Conservation (phyloP, 768 basidiomycete species). For the Royoungia palumana region DNA sequence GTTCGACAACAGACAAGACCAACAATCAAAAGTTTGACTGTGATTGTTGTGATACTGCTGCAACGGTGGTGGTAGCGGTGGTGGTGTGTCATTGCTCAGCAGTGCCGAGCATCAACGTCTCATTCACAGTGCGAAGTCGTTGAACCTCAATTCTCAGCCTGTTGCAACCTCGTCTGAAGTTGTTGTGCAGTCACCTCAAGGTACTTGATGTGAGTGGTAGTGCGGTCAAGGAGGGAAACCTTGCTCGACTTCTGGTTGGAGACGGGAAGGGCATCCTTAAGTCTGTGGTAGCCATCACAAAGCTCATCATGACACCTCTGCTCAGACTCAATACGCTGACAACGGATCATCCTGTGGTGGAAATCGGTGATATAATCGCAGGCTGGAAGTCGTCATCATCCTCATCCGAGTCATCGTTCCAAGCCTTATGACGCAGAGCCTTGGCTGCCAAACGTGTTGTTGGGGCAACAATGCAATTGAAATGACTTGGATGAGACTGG, state of each 20-base stretch:
- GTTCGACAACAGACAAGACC: constrained; percentile 14
- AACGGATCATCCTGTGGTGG: constrained; percentile 87
- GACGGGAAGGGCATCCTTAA: too few relatives aligned
- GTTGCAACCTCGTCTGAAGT: constrained; percentile 71
- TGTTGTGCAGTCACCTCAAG: too few relatives aligned
- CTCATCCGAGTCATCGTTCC: constrained; percentile 69
- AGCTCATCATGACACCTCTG: constrained; percentile 90
- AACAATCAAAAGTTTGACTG: too few relatives aligned
- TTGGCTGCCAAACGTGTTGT: constrained; percentile 53
- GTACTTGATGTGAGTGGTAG: too few relatives aligned
- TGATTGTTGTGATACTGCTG: constrained; percentile 46
- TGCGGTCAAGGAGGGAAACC: too few relatives aligned
- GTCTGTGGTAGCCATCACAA: too few relatives aligned
- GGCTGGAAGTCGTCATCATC: too few relatives aligned
- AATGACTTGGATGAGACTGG: constrained; percentile 74
- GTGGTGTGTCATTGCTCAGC: constrained; percentile 67
- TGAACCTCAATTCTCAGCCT: constrained; percentile 77
- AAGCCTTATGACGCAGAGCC: constrained; percentile 42
- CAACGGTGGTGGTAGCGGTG: constrained; percentile 52
- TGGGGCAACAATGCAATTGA: constrained; percentile 63
- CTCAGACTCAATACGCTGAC: constrained; percentile 92
- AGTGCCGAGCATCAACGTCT: constrained; percentile 84
- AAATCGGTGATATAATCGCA: constrained; percentile 62
- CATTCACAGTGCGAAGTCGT: constrained; percentile 79
- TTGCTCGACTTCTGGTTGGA: too few relatives aligned